Conservation (phyloP, 371 early-diverging fungal species). For the Rhizomucor miehei region DNA sequence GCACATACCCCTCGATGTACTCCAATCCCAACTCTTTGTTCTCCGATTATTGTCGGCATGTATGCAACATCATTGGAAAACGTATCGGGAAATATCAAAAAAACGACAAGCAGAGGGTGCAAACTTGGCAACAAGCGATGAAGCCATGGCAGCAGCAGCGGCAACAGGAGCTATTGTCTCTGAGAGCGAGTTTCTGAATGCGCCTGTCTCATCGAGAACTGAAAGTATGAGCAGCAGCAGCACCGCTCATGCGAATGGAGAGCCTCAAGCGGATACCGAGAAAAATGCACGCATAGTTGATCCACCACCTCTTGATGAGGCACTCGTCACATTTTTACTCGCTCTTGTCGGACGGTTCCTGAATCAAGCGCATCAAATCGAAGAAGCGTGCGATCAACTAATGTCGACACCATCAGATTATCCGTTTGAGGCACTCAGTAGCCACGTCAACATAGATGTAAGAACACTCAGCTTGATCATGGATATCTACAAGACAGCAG, state of each 20-base stretch:
- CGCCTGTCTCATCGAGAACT: slow-evolving; percentile 5
- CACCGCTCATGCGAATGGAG: not conserved
- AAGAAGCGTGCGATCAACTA: slow-evolving; percentile 21
- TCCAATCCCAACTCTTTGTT: slow-evolving; percentile 76
- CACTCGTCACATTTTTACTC: slow-evolving; percentile 64
- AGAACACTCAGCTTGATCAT: slow-evolving; percentile 40
- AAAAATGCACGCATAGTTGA: slow-evolving; percentile 28
- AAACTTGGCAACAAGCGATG: slow-evolving; percentile 4
- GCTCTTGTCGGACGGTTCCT: slow-evolving; percentile 65
- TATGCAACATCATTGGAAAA: slow-evolving; percentile 72
- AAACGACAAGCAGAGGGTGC: slow-evolving; percentile 12
- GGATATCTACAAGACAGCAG: slow-evolving; percentile 65
- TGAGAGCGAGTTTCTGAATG: slow-evolving; percentile 13
- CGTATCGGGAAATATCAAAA: slow-evolving; percentile 42
- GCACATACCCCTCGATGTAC: slow-evolving; percentile 56
- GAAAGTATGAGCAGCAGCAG: not conserved
- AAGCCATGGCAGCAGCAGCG: slow-evolving; percentile 15
- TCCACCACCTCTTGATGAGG: slow-evolving; percentile 74
- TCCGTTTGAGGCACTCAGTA: slow-evolving; percentile 9
- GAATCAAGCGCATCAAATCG: slow-evolving; percentile 42
- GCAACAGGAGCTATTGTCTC: slow-evolving; percentile 16
- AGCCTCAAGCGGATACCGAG: not conserved
- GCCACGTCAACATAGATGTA: slow-evolving; percentile 21
- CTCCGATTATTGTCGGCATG: slow-evolving; percentile 73
- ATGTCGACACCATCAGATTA: slow-evolving; percentile 33